phyloP scores from a whole-genome alignment of 2,329 filamentous ascomycete species.

The Calycina herbarum region DNA sequence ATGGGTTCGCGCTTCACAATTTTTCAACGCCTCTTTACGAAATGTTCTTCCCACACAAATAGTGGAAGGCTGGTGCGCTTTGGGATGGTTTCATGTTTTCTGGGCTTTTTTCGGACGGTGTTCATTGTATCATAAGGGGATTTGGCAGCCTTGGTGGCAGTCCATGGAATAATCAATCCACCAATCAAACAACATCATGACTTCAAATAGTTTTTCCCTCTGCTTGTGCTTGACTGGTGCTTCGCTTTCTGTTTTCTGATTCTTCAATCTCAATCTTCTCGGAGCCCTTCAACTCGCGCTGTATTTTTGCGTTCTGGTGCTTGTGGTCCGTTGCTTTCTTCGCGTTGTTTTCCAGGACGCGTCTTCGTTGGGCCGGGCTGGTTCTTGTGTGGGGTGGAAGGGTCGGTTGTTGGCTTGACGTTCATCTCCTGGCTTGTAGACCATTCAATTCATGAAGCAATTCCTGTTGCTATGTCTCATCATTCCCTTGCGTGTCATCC shows the following conservation, averaged over 20 bases:
- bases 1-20: constrained; percentile 18
- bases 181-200: constrained; percentile 16
- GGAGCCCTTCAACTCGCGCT: neutral
- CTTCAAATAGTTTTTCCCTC: neutral
- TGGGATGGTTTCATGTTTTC: constrained; percentile 31
- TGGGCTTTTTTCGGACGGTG: constrained; percentile 23
- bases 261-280: neutral
- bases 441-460: too few species aligned
- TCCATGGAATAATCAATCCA: constrained; percentile 29
- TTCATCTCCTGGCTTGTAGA: too few species aligned
- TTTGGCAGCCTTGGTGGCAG: constrained; percentile 28
- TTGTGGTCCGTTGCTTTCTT: neutral
- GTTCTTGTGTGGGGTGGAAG: too few species aligned
- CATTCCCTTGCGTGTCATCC: too few species aligned
- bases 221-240: neutral
- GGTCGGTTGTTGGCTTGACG: too few species aligned
- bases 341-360: too few species aligned
- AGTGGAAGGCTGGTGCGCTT: constrained; percentile 24
- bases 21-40: constrained; percentile 29
- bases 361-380: too few species aligned
- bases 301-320: neutral
- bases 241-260: neutral
- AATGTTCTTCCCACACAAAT: constrained; percentile 26
- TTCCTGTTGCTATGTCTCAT: too few species aligned
- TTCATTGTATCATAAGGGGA: constrained; percentile 36